phyloP scores from a whole-genome alignment of 2,329 filamentous ascomycete genomes.

The Zymoseptoria crescenta region DNA sequence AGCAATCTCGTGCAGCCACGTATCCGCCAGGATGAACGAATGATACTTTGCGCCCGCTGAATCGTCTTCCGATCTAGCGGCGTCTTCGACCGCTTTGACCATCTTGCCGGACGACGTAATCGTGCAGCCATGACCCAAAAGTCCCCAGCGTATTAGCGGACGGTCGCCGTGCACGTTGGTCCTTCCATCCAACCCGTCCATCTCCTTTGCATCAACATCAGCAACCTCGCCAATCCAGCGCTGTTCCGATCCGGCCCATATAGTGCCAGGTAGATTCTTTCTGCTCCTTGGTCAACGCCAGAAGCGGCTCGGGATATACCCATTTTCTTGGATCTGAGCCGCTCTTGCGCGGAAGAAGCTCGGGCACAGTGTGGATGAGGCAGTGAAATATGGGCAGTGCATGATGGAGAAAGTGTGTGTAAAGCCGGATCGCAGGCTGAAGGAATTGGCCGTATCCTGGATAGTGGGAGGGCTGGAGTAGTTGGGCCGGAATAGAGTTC shows the following conservation, averaged over 20 bases:
- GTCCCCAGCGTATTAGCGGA: not conserved
- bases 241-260: not conserved
- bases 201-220: too few relatives aligned
- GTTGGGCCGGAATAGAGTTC: too few relatives aligned
- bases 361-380: not conserved
- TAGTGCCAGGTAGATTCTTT: not conserved
- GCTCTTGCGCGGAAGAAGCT: not conserved
- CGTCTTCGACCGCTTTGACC: not conserved
- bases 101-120: not conserved
- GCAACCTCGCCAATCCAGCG: not conserved
- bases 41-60: not conserved
- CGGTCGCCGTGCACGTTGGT: not conserved
- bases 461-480: too few relatives aligned
- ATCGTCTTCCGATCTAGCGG: not conserved
- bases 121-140: not conserved
- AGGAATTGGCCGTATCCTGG: too few relatives aligned
- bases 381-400: not conserved
- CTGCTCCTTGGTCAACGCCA: not conserved
- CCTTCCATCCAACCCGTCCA: too few relatives aligned
- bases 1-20: not conserved
- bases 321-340: not conserved
- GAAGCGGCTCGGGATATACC: not conserved
- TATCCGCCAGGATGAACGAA: not conserved
- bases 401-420: not conserved
- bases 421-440: not conserved